Conservation (phyloP, 305 asterid genomes). For the Ilex paraguariensis region DNA sequence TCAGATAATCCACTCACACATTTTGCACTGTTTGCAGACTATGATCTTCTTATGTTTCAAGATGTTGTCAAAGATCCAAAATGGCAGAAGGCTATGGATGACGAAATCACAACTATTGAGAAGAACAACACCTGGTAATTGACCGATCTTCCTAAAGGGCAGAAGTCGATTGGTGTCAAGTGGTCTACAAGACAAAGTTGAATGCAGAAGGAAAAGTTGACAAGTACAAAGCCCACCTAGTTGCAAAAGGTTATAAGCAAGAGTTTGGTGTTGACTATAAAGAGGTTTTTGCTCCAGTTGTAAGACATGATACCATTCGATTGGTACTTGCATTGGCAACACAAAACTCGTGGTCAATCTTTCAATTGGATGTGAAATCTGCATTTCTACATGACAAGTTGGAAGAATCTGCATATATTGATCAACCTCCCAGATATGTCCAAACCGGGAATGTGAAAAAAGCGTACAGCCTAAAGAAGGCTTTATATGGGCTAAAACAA, state of each 20-base stretch:
- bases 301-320: neutral
- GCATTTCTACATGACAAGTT: neutral
- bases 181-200: no score
- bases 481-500: no score
- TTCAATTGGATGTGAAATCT: neutral
- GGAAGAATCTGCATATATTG: neutral
- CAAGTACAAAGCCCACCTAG: no score
- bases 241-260: neutral
- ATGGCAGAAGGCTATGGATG: neutral
- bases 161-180: neutral
- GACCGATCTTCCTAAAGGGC: neutral
- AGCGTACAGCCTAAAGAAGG: neutral
- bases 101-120: neutral
- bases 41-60: no score
- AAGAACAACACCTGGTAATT: neutral
- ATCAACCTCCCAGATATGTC: neutral
- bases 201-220: no score
- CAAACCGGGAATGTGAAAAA: neutral
- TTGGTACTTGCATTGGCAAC: neutral
- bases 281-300: no score
- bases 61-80: neutral
- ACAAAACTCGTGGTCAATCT: neutral
- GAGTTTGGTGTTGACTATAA: neutral
- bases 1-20: neutral
- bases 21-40: neutral